phyloP scores from a whole-genome alignment of 768 basidiomycete genomes.

The Boletellus sp. region DNA sequence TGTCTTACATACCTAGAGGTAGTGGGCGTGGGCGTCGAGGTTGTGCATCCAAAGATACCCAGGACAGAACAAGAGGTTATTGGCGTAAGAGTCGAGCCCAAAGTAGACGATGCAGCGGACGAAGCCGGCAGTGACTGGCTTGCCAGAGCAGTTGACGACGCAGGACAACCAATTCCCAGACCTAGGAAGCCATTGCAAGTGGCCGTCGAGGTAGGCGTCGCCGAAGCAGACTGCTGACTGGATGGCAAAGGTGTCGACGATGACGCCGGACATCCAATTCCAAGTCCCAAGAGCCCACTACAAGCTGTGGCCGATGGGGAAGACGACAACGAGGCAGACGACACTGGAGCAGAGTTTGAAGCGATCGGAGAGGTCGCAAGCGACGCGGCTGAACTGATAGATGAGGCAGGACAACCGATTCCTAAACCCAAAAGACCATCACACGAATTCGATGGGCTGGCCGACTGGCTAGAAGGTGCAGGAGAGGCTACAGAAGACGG shows the following conservation, averaged over 20 bases:
- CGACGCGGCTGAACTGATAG: constrained; percentile 2
- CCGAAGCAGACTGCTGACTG: not conserved
- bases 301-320: constrained; percentile 5
- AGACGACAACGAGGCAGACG: not conserved
- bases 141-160: constrained; percentile 8
- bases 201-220: not conserved
- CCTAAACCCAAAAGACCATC: constrained; percentile 10
- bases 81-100: not conserved
- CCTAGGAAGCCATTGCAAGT: constrained; percentile 8
- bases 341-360: not conserved
- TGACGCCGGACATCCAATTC: constrained; percentile 6
- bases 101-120: not conserved
- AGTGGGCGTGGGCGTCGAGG: constrained; percentile 6
- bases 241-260: not conserved
- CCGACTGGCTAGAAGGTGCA: not conserved
- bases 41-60: constrained; percentile 18
- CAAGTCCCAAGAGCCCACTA: constrained; percentile 14
- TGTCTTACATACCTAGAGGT: constrained; percentile 10
- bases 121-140: constrained; percentile 4
- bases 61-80: constrained; percentile 16
- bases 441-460: constrained; percentile 6
- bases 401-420: constrained; percentile 9
- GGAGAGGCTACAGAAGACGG: not conserved
- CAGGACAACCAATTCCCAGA: constrained; percentile 15
- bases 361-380: not conserved